Conservation (phyloP, 371 early-diverging fungal species). For the Actinomucor elegans region DNA sequence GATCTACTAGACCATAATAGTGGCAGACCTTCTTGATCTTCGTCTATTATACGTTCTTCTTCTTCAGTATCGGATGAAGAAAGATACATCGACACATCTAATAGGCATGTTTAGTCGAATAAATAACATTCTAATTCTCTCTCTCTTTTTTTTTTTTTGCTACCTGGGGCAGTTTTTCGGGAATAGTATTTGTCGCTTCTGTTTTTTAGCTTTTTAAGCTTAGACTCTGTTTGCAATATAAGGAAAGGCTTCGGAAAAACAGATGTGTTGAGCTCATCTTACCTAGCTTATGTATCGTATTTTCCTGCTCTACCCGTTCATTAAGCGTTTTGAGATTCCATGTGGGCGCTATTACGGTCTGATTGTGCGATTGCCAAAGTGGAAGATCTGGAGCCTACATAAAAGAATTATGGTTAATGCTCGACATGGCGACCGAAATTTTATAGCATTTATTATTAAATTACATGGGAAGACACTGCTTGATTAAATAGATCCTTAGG, state of each 20-base stretch:
- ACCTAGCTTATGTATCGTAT: not conserved
- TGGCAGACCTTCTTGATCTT: conserved; percentile 14
- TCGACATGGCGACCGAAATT: too few species aligned
- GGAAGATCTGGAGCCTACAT: too few species aligned
- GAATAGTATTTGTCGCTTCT: not conserved
- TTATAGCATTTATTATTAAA: too few species aligned
- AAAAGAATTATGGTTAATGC: too few species aligned
- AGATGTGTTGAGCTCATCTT: not conserved
- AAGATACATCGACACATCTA: not conserved
- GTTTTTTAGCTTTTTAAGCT: not conserved
- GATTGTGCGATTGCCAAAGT: too few species aligned
- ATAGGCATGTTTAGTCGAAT: too few species aligned
- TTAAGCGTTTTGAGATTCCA: not conserved
- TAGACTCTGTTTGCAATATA: conserved; percentile 7
- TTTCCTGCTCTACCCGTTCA: not conserved
- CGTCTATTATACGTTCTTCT: not conserved
- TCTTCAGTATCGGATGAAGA: conserved; percentile 3
- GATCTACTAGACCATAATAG: conserved; percentile 11
- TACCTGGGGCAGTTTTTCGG: conserved; percentile 6
- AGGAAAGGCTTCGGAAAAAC: not conserved
- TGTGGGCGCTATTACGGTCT: not conserved
- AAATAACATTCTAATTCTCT: too few species aligned
- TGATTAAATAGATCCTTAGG: conserved; percentile 3
- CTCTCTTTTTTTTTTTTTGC: not conserved
- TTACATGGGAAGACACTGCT: too few species aligned